Evolutionary conservation across 371 early-diverging fungal genomes (phyloP), one percentile per base, ranked within the genome.

Genomic region (Mortierella sp.): DNA sequence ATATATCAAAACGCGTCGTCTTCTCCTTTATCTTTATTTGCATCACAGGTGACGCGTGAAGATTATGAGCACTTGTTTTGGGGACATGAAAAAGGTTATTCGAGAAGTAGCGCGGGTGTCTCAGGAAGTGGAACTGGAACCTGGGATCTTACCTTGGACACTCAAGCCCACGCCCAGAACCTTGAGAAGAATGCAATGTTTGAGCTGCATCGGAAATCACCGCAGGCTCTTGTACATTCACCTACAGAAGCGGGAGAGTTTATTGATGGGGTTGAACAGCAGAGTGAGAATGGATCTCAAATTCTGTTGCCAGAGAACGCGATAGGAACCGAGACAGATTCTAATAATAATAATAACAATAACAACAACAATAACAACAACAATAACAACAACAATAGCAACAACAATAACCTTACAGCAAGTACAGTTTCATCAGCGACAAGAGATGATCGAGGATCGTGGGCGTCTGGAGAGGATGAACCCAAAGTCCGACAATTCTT

Each of bases 191-290:
- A 53, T 29, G 53, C 53, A 10, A 53, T 26, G 53, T 53, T 28
- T 53, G 53, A 53, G 15, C 9, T 53, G 2, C 28, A 53, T 53
- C 53, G 53, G 28, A 53, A 53, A 53, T 53, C 53, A 6, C 53
- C 53, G 3, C 53, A 53, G 12, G 53, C 53, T 26, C 15, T 53
- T n/a, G 6, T 49, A 10, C 9, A 1, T 26, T 12, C 23, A 26
- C 19, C 12, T 12, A n/a, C 4, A 17, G 47, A 4, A 12, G 15
- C 47, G 13, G 40, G 6, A 9, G 40, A 40, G 9, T 13, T 9
- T 13, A 40, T 9, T 40, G 9, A 40, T 6, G 40, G 13, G 13
- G 13, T 40, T 13, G 13, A 40, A 40, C n/a, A n/a, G n/a, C n/a
- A n/a, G 40, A 9, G 6, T 6, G 40, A 40, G 40, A 13, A 40